phyloP scores from a whole-genome alignment of 495 filamentous ascomycete species.

The Stereocaulon alpinum region DNA sequence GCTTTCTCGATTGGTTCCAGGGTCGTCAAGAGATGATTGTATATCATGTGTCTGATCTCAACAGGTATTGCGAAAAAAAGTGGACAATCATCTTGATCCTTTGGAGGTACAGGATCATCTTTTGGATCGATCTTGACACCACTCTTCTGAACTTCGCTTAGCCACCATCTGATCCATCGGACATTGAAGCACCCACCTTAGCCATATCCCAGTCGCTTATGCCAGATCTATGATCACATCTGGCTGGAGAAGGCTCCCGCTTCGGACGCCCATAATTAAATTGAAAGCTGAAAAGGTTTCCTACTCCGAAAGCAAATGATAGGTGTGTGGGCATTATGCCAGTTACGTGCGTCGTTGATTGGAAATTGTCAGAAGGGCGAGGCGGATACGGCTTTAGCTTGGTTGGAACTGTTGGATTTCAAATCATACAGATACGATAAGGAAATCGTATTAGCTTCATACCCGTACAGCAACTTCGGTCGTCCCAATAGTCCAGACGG shows the following conservation, averaged over 20 bases:
- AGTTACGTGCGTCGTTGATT: not conserved
- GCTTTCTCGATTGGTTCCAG: conserved; percentile 17
- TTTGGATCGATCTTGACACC: conserved; percentile 15
- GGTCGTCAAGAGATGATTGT: conserved; percentile 14
- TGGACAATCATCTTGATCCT: conserved; percentile 12
- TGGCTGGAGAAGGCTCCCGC: conserved; percentile 7
- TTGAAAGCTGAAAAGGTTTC: conserved; percentile 14
- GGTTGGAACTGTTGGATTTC: too few relatives aligned
- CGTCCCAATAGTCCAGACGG: too few relatives aligned
- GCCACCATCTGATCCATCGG: not conserved
- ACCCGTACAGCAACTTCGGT: too few relatives aligned
- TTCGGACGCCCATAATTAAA: conserved; percentile 12
- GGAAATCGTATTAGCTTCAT: too few relatives aligned
- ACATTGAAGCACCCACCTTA: conserved; percentile 9
- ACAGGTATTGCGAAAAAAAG: conserved; percentile 14
- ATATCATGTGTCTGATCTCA: conserved; percentile 21
- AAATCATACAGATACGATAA: too few relatives aligned
- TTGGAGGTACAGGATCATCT: conserved; percentile 2
- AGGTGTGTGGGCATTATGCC: conserved; percentile 16
- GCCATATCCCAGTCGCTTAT: conserved; percentile 12
- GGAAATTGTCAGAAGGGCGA: not conserved
- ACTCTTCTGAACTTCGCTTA: conserved; percentile 1
- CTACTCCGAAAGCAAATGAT: conserved; percentile 14
- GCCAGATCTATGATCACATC: conserved; percentile 6
- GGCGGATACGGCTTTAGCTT: not conserved